Base-by-base conservation (phyloP, 495 filamentous ascomycete genomes). In the Lichenothelia convexa region DNA sequence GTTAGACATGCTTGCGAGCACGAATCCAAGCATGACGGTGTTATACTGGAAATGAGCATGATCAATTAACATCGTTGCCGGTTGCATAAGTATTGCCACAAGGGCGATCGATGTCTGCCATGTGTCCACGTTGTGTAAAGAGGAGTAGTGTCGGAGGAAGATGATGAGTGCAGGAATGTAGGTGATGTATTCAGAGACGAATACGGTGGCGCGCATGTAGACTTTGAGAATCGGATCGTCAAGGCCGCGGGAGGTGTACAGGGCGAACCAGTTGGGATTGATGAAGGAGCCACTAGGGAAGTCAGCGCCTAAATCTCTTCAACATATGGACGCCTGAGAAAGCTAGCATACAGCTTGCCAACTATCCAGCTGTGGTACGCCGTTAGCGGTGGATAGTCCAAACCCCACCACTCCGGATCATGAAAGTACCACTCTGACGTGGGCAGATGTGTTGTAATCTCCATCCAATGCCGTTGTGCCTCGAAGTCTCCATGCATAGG, bases 41-140 rank as follows among this genome's bases (percentile, higher is more conserved):
- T 97, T 97, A 53, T 92, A 97, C 58, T 97, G 89, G 55, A 97
- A 97, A 57, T 97, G 89, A n/a, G 82, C 80, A 49, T 95, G 87
- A 46, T 97, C 89, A 46, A 95, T 80, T 9, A 97, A 68, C 36
- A 94, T 89, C 4, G 79, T 83, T 1, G 71, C 77, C 4, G 89
- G 89, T 47, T 97, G 91, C 68, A 97, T 76, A 19, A 97, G 65
- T 34, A 95, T 75, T 0, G 86, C 89, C 16, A 77, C 75, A 6
- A 95, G 70, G 1, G 89, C 86, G 42, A 93, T 74, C 0, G 79
- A 80, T 34, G 71, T 67, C 17, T 78, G 78, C 80, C 82, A 91
- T 15, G 65, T 65, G 42, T 64, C 70, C 39, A 93, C 72, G 31
- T 71, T 69, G 41, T 75, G 70, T 38, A 78, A 64, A 19, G 71